Evolutionary conservation across 257 asterid genomes (phyloP).

Genomic region (Fraxinus anomala): DNA sequence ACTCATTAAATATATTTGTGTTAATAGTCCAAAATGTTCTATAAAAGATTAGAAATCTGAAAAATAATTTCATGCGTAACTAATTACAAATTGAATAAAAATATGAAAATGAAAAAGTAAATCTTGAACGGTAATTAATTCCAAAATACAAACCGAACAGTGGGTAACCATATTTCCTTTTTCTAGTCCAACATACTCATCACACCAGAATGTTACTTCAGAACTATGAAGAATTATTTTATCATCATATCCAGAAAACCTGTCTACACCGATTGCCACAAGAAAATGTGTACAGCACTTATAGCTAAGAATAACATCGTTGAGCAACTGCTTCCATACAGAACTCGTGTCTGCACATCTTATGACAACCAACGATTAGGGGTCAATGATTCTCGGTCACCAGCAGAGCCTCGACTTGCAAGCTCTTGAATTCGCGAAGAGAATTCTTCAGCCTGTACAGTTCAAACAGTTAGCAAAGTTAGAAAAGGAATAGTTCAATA

Average conservation of each 20-base stretch:
- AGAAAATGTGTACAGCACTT: background rate
- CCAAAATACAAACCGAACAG: no score
- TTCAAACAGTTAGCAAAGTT: slow-evolving; percentile 20
- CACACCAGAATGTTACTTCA: background rate
- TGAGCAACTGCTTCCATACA: background rate
- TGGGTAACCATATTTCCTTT: no score
- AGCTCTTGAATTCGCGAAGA: slow-evolving; percentile 80
- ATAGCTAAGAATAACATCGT: background rate
- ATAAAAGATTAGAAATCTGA: no score
- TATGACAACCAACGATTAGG: slow-evolving; percentile 68
- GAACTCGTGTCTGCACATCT: slow-evolving; percentile 4
- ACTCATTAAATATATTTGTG: no score
- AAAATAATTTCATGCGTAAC: no score
- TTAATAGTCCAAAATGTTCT: no score
- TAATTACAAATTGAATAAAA: no score
- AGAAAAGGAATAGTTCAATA: background rate
- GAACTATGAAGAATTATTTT: background rate
- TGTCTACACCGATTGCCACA: background rate
- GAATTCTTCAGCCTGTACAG: slow-evolving; percentile 76
- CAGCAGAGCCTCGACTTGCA: slow-evolving; percentile 68
- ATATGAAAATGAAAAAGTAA: no score
- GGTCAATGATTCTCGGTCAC: slow-evolving; percentile 45
- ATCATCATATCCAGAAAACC: background rate
- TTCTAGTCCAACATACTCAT: background rate
- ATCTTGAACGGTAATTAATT: no score